Evolutionary conservation across 2,329 filamentous ascomycete genomes (phyloP), one percentile per base, ranked within the genome.

Genomic region (Triangularia setosa): DNA sequence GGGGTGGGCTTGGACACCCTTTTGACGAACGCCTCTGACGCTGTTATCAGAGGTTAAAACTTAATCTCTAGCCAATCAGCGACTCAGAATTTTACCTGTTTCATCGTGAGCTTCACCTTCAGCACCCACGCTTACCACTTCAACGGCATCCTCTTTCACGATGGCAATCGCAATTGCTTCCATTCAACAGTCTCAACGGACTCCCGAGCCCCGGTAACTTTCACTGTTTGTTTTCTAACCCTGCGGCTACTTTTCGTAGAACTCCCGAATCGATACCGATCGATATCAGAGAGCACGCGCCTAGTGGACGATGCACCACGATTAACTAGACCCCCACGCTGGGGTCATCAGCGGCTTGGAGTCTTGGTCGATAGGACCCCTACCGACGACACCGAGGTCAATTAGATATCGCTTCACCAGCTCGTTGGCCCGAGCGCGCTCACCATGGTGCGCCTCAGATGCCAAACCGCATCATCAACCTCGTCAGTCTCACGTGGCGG

Each of bases 1-100:
- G 27, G 12, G 27, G 14, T n/a, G n/a, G 18, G 25, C 27, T 25
- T 21, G 24, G 33, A 27, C 24, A 53, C 25, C 58, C 24, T 44
- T 33, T 40, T 52, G 25, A 53, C 25, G 58, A 53, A 60, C 40
- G 40, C 58, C 58, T 60, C 35, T 60, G 58, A 53, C 58, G 58
- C 40, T 18, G 58, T 60, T 60, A 60, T 60, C 58, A 52, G 40
- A 53, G 40, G 58, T 40, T 60, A 60, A 60, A 33, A 53, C 48
- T 44, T 53, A 52, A 60, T 60, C 58, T 60, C 35, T 27, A 14
- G 40, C 58, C 35, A 60, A 60, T 60, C 33, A 53, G 16, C n/a
- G 23, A 18, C 21, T 27, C 11, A 25, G 8, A n/a, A 24, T 44
- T n/a, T 59, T 44, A 48, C 40, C 40, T 48, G 40, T 48, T 48